Base-by-base conservation (phyloP, 2,329 filamentous ascomycete species). In the Rutstroemia sp. region DNA sequence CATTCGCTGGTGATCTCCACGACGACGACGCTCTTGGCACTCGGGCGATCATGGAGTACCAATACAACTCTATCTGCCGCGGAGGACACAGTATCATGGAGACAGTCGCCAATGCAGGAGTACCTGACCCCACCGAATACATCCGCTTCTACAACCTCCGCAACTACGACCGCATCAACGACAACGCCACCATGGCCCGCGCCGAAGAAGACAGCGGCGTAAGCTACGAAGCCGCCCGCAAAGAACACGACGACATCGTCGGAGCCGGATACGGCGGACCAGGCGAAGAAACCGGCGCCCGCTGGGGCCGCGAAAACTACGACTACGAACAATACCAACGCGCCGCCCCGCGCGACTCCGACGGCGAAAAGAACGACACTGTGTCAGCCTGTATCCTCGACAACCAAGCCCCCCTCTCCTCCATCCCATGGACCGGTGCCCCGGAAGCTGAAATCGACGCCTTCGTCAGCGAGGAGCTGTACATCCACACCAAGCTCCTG, bases 41-140 rank as follows among this genome's bases (percentile, higher is more conserved):
- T 0, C 78, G 89, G 38, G 89, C 88, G 5, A 92, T 95, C 65
- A 92, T 94, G 87, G 88, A 94, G 68, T 92, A 87, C 70, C 89
- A 94, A 68, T 92, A 94, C 72, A 78, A 83, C 66, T 87, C 82
- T 51, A 94, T 94, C 72, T 87, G 83, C 70, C 82, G 88, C 38
- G 87, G 88, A 34, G 87, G 87, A 2, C 74, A 88, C 69, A 88
- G 83, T 57, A 94, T 95, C 68, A 84, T 92, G 67, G 88, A 92
- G 69, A 77, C 77, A 47, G 78, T 92, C 52, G 75, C 76, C 17
- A 75, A 79, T 54, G 78, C 80, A 34, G 88, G 88, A 8, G 78
- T 91, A 50, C 78, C 73, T 1, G 76, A 92, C 65, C 86, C 87
- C 1, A 75, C 78, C 65, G 74, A 83, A 45, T 94, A 92, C 72